Evolutionary conservation across 257 asterid genomes (phyloP).

Genomic region (Solanum paucissectum): DNA sequence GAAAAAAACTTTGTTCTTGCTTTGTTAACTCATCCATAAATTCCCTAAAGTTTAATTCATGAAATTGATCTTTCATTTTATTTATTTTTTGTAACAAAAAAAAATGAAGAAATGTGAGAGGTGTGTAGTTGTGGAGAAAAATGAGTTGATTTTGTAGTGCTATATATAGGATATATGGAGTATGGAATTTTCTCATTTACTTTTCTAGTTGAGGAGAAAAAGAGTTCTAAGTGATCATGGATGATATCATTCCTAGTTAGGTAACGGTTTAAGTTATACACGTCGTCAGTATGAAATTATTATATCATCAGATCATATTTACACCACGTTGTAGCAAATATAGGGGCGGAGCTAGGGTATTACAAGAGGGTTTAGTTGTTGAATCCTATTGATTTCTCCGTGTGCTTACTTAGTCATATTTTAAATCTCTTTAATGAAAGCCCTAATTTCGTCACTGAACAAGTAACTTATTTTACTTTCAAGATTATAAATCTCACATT

Average conservation of each 20-base stretch:
- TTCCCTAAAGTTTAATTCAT: not conserved
- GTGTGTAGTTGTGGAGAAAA: not conserved
- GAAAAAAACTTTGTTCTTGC: not conserved
- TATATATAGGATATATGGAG: not conserved
- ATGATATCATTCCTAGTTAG: not conserved
- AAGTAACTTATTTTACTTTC: not conserved
- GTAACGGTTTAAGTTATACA: not conserved
- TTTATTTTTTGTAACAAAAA: not conserved
- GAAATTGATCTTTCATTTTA: not conserved
- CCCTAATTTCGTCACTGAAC: not conserved
- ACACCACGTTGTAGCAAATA: not conserved
- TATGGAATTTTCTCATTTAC: not conserved
- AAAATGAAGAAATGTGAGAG: not conserved
- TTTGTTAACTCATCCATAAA: not conserved
- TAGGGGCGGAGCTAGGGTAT: not conserved
- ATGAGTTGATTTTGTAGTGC: not conserved
- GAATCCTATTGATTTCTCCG: not conserved
- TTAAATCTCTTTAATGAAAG: not conserved
- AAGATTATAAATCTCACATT: not conserved
- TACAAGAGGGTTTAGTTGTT: not conserved
- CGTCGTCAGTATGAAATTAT: not conserved
- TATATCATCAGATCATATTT: not conserved
- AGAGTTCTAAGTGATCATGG: not conserved
- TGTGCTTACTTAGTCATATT: not conserved
- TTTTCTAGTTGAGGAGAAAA: not conserved